Evolutionary conservation across 768 basidiomycete genomes (phyloP).

Genomic region (Sarcodon sp.): DNA sequence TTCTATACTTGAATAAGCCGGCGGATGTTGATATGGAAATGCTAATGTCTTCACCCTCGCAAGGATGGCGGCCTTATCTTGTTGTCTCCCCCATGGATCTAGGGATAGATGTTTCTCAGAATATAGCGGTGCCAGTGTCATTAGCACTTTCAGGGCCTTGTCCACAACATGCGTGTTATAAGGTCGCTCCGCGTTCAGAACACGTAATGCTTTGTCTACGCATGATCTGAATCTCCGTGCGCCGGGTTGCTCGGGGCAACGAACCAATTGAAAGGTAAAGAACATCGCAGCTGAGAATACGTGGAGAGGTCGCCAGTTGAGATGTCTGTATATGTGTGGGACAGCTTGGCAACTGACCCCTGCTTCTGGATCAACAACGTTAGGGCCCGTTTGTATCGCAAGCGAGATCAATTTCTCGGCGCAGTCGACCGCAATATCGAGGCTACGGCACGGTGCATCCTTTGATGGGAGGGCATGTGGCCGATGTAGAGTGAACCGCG

Average conservation of each 20-base stretch:
- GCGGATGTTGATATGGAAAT: conserved; percentile 70
- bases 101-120: conserved; percentile 41
- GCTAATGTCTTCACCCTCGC: conserved; percentile 62
- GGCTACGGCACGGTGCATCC: conserved; percentile 7
- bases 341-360: conserved; percentile 23
- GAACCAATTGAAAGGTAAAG: conserved; percentile 81
- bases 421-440: conserved; percentile 50
- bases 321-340: conserved; percentile 61
- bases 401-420: conserved; percentile 73
- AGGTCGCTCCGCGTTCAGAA: conserved; percentile 56
- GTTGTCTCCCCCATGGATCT: conserved; percentile 44
- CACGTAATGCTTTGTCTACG: conserved; percentile 54
- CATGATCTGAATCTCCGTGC: conserved; percentile 65
- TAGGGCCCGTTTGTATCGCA: conserved; percentile 63
- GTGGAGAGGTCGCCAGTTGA: conserved; percentile 78
- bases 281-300: conserved; percentile 83
- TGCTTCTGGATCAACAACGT: conserved; percentile 36
- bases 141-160: conserved; percentile 60
- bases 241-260: conserved; percentile 69
- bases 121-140: conserved; percentile 63
- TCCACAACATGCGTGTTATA: conserved; percentile 58
- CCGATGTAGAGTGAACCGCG: conserved; percentile 75
- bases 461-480: conserved; percentile 43
- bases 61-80: conserved; percentile 39
- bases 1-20: conserved; percentile 36